Evolutionary conservation across 768 basidiomycete species (phyloP).

Genomic region (Podaxis carcinomalis): DNA sequence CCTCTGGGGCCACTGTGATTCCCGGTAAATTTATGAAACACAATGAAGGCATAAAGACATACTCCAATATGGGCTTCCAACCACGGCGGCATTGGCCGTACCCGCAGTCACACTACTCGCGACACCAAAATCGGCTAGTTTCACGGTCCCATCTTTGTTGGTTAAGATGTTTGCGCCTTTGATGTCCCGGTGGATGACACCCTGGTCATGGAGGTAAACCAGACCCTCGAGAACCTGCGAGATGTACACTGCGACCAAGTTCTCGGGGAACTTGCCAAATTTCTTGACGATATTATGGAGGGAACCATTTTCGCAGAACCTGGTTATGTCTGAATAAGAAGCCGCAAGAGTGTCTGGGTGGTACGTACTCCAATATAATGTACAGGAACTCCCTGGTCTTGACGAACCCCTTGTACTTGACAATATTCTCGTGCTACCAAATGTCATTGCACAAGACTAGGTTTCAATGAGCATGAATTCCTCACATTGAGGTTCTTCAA

Average conservation of each 20-base stretch:
- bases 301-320: constrained; percentile 98
- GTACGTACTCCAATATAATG: constrained; percentile 87
- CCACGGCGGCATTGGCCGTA: constrained; percentile 84
- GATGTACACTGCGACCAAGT: constrained; percentile 93
- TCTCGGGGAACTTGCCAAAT: constrained; percentile 98
- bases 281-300: constrained; percentile 93
- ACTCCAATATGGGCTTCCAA: constrained; percentile 99
- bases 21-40: constrained; percentile 6
- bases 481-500: constrained; percentile 93
- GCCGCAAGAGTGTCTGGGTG: not conserved
- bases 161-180: constrained; percentile 99
- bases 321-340: constrained; percentile 19
- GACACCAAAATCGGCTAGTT: constrained; percentile 99
- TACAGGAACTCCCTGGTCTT: constrained; percentile 92
- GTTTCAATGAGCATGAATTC: constrained; percentile 3
- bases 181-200: constrained; percentile 98
- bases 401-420: constrained; percentile 98
- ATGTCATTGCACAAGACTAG: not conserved
- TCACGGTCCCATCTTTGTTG: constrained; percentile 97
- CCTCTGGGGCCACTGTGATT: constrained; percentile 88
- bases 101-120: constrained; percentile 69
- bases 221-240: constrained; percentile 94
- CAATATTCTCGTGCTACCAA: constrained; percentile 88
- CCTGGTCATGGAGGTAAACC: constrained; percentile 97
- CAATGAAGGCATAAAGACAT: constrained; percentile 25